These are phyloP conservation scores for Diutina ranongensis DNA, from an alignment of 1,139 yeast genomes.

Conservation along the genomic window DNA sequence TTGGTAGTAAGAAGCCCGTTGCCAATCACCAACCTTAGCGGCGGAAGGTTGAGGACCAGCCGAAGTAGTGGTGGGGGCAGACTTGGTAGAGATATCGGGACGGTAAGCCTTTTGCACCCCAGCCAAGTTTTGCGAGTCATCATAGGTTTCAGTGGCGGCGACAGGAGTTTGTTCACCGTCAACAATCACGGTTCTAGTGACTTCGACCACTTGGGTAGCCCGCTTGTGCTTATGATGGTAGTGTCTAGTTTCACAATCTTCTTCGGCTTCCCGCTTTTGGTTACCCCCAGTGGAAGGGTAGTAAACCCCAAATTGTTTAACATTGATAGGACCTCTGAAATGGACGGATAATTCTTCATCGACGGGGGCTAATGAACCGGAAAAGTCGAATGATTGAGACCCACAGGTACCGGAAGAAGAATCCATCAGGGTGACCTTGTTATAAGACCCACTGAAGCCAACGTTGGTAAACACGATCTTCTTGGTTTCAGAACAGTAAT, in stretches of 20 bases:
- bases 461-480: constrained; percentile 45
- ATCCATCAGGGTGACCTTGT: constrained; percentile 53
- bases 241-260: constrained; percentile 30
- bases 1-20: constrained; percentile 17
- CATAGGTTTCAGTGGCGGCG: constrained; percentile 7
- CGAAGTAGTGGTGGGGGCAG: constrained; percentile 6
- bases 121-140: neutral
- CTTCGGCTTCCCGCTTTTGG: constrained; percentile 19
- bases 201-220: constrained; percentile 9
- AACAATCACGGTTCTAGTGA: constrained; percentile 62
- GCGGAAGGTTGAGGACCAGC: constrained; percentile 7
- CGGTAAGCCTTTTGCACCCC: constrained; percentile 5
- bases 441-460: constrained; percentile 74
- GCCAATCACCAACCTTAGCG: constrained; percentile 15
- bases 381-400: constrained; percentile 36
- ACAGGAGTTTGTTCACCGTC: constrained; percentile 40
- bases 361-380: constrained; percentile 72
- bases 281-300: constrained; percentile 17
- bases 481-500: constrained; percentile 62
- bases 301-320: constrained; percentile 71
- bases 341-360: constrained; percentile 87
- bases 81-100: constrained; percentile 6
- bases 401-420: constrained; percentile 38
- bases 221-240: constrained; percentile 42
- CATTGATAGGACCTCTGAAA: constrained; percentile 83